Base-by-base conservation (phyloP, 2,329 filamentous ascomycete species). In the Remersonia thermophila region DNA sequence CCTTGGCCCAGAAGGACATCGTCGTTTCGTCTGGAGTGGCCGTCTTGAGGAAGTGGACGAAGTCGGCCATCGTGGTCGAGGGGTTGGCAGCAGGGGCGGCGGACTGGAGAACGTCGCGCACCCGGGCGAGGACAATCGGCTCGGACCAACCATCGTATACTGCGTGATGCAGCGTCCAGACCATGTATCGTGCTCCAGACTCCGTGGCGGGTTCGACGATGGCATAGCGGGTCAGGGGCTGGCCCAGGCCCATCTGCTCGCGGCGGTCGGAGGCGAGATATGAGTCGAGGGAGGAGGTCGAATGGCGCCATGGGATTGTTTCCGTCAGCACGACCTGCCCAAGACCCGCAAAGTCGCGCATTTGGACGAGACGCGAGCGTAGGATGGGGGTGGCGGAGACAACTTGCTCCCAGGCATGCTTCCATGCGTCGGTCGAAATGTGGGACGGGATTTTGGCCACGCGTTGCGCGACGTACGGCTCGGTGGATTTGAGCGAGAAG, bases 111-210 rank as follows among this genome's bases (percentile, higher is more conserved):
- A 26, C 31, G 9, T 39, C 25, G 23, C 32, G 35, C 17, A 40
- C 35, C 23, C 32, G 15, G 8, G 67, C 63, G 14, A 70, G 58
- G 2, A 70, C 50, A 3, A 70, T 47, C 4, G 63, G 63, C 62
- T 71, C 66, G 0, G 62, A 65, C 69, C 69, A 73, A 16, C 70
- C 70, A 35, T 75, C 70, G 40, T 74, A 75, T 0, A 73, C 49
- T 4, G 63, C 66, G 43, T 74, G 70, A 43, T 74, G 70, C 54
- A 71, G 37, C 2, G 66, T 68, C 42, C 69, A 53, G n/a, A 73
- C 62, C 39, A 41, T 41, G 31, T 40, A 37, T 2, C 27, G 31
- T 56, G 33, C 13, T 3, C n/a, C 32, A 3, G 30, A 12, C 4
- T n/a, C 20, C 5, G 20, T 12, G 3, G 26, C 20, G 7, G 33